Evolutionary conservation across 192 early-diverging fungal species (phyloP).

Genomic region (Rhizoclosmatium globosum): DNA sequence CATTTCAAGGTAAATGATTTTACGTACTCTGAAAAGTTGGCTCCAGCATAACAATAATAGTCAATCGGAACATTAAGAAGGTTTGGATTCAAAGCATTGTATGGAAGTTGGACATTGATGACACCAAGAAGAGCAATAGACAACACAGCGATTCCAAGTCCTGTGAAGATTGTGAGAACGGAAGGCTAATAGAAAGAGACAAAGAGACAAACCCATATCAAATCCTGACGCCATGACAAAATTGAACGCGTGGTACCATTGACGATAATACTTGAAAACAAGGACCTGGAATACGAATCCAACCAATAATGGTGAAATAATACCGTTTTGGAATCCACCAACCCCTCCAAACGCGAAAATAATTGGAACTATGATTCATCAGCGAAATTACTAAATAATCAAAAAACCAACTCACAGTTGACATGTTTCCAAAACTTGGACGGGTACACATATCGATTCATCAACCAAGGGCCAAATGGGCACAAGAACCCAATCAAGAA

Average conservation of each 20-base stretch:
- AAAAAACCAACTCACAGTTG: not conserved
- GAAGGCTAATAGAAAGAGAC: too few relatives aligned
- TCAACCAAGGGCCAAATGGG: constrained; percentile 34
- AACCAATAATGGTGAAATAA: constrained; percentile 11
- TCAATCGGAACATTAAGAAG: not conserved
- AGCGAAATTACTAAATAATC: not conserved
- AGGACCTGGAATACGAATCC: constrained; percentile 11
- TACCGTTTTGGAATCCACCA: constrained; percentile 16
- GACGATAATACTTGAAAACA: not conserved
- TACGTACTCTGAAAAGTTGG: not conserved
- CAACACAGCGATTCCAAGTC: not conserved
- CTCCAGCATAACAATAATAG: constrained; percentile 25
- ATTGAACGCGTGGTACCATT: not conserved
- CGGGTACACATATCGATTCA: constrained; percentile 47
- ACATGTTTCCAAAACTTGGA: not conserved
- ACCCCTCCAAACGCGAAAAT: constrained; percentile 4
- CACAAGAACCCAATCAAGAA: constrained; percentile 41
- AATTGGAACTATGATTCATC: not conserved
- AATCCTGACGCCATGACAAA: constrained; percentile 16
- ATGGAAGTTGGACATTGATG: not conserved
- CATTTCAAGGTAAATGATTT: not conserved
- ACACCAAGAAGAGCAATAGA: not conserved
- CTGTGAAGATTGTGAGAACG: not conserved
- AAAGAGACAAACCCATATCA: not conserved
- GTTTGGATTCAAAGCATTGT: constrained; percentile 19